Evolutionary conservation across 176 grass and related monocot species (phyloP).

Genomic region (Sorghum bicolor): DNA sequence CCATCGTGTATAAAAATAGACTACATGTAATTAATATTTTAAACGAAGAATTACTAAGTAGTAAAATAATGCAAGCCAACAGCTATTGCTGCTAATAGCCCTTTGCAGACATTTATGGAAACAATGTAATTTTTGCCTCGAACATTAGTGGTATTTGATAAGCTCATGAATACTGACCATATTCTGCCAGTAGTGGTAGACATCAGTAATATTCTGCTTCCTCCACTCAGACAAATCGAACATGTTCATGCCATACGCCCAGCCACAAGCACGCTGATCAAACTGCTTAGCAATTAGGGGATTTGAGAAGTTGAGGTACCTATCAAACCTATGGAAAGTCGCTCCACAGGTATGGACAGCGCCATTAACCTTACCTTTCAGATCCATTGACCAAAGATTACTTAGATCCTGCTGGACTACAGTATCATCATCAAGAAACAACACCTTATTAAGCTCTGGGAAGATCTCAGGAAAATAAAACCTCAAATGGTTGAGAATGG

Average conservation of each 20-base stretch:
- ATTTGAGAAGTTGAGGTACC: constrained; percentile 85
- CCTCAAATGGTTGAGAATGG: constrained; percentile 69
- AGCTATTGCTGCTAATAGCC: too few species aligned
- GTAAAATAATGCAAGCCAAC: neutral
- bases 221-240: constrained; percentile 88
- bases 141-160: neutral
- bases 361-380: constrained; percentile 72
- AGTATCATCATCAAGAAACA: constrained; percentile 87
- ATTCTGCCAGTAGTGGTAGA: constrained; percentile 85
- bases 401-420: constrained; percentile 67
- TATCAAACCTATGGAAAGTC: constrained; percentile 81
- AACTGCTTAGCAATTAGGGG: constrained; percentile 69
- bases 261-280: constrained; percentile 70
- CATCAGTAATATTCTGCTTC: constrained; percentile 70
- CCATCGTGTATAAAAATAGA: neutral
- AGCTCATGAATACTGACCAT: constrained; percentile 37
- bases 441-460: constrained; percentile 72
- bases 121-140: neutral
- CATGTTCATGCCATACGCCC: constrained; percentile 91
- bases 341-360: constrained; percentile 71
- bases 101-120: neutral
- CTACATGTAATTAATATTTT: neutral
- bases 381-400: constrained; percentile 66
- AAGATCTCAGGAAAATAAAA: constrained; percentile 87
- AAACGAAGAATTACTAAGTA: neutral